Evolutionary conservation across 108 stramenopile genomes (phyloP), one percentile per base, ranked within the genome.

Genomic region (Discostella stelligeroides): DNA sequence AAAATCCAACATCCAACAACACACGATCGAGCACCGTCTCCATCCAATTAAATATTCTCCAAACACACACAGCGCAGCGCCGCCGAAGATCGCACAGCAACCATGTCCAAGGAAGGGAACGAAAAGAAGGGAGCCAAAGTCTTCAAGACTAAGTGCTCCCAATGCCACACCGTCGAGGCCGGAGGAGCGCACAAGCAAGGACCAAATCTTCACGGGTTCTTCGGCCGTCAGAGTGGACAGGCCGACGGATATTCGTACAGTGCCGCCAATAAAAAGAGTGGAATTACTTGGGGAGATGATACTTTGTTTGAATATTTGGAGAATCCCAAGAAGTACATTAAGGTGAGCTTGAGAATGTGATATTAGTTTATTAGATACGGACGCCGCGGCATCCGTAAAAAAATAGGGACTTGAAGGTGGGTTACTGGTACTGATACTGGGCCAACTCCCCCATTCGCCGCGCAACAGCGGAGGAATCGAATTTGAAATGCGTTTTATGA

Each of bases 321-420:
- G 58, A 96, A 96, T 66, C 98, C 98, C 20, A 99, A 98, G 92
- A 98, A 98, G 85, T 99, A 98, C 97, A 98, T 99, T 83, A 97
- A 97, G 94, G 98, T 98, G 41, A 17, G 49, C 6, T 1, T 11
- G 3, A 30, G 51, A 38, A 4, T 38, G 14, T 3, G 48, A 51
- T 51, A 49, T 34, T 3, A 5, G 34, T 34, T n/a, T n/a, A n/a
- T n/a, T n/a, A n/a, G n/a, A 34, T 34, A 34, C 6, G 3, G 34
- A 34, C 34, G 34, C 3, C 34, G 34, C 34, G 34, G 34, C 3
- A 34, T n/a, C n/a, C n/a, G n/a, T n/a, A n/a, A n/a, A n/a, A n/a
- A n/a, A n/a, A n/a, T n/a, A n/a, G n/a, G n/a, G n/a, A n/a, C n/a
- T n/a, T n/a, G n/a, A n/a, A n/a, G n/a, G n/a, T n/a, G n/a, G n/a